Evolutionary conservation across 2,329 filamentous ascomycete genomes (phyloP).

Genomic region (Fusarium chlamydosporum): DNA sequence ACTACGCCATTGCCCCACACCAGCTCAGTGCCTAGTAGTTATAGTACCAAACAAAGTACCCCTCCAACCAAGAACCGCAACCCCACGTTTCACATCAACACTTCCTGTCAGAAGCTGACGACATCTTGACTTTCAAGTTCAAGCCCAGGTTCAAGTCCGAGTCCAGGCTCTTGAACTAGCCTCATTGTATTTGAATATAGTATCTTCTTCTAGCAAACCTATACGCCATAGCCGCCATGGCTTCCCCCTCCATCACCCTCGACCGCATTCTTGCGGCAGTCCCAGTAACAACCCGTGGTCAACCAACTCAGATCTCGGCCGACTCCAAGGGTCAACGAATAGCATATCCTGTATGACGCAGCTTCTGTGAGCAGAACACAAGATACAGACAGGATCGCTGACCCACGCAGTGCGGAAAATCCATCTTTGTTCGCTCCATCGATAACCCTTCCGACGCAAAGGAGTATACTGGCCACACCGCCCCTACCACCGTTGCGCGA

Average conservation of each 20-base stretch:
- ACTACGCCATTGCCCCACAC: constrained; percentile 34
- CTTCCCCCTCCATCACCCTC: constrained; percentile 66
- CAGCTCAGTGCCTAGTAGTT: no score
- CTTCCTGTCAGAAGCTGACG: constrained; percentile 25
- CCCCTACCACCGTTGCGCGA: constrained; percentile 89
- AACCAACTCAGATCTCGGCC: constrained; percentile 88
- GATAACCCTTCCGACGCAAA: constrained; percentile 86
- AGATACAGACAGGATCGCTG: constrained; percentile 21
- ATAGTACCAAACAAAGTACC: constrained; percentile 20
- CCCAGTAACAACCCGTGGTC: constrained; percentile 85
- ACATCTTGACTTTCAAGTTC: constrained; percentile 29
- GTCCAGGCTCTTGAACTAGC: not conserved
- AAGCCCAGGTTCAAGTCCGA: constrained; percentile 8
- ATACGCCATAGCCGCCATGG: constrained; percentile 47
- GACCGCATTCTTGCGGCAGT: constrained; percentile 85
- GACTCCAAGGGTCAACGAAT: constrained; percentile 93
- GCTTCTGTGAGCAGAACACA: constrained; percentile 2
- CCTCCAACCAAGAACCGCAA: constrained; percentile 32
- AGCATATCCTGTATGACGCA: constrained; percentile 83
- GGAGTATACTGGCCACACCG: constrained; percentile 93
- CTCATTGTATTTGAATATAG: not conserved
- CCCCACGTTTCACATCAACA: constrained; percentile 40
- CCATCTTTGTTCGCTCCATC: constrained; percentile 94
- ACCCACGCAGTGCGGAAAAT: constrained; percentile 84
- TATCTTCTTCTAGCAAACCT: constrained; percentile 7